These are phyloP conservation scores for Hyaloscypha bicolor DNA, from an alignment of 495 filamentous ascomycete species.

Conservation along the genomic window DNA sequence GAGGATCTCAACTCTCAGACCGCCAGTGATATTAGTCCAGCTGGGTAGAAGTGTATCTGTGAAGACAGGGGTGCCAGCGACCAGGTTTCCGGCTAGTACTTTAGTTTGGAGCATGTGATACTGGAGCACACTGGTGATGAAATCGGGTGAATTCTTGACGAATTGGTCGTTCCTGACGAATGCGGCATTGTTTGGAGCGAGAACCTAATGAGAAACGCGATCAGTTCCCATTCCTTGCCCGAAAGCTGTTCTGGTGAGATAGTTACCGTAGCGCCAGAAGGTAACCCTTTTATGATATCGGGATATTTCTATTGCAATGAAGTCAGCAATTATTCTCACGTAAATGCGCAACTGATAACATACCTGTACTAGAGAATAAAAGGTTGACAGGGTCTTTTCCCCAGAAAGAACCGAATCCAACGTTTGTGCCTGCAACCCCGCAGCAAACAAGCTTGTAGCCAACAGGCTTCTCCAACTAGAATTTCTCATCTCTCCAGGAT, in stretches of 20 bases:
- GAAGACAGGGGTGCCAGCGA: neutral
- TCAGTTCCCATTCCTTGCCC: neutral
- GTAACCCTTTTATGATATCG: neutral
- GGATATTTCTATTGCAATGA: neutral
- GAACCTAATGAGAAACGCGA: neutral
- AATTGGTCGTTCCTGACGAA: neutral
- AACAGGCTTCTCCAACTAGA: neutral
- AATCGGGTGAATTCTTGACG: neutral
- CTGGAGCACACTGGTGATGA: neutral
- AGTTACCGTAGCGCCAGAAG: neutral
- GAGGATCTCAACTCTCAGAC: conserved; percentile 39
- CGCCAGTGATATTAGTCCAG: conserved; percentile 34
- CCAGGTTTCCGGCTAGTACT: neutral
- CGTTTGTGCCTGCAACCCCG: neutral
- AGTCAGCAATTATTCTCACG: neutral
- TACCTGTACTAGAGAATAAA: neutral
- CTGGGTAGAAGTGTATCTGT: neutral
- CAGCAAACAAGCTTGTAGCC: neutral
- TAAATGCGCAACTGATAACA: neutral
- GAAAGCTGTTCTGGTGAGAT: neutral
- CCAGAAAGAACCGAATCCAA: neutral
- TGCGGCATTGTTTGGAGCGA: neutral
- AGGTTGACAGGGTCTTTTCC: neutral
- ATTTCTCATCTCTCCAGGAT: neutral
- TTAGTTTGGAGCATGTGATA: neutral